phyloP scores from a whole-genome alignment of 2,329 filamentous ascomycete genomes.

The Leptographium flavum region DNA sequence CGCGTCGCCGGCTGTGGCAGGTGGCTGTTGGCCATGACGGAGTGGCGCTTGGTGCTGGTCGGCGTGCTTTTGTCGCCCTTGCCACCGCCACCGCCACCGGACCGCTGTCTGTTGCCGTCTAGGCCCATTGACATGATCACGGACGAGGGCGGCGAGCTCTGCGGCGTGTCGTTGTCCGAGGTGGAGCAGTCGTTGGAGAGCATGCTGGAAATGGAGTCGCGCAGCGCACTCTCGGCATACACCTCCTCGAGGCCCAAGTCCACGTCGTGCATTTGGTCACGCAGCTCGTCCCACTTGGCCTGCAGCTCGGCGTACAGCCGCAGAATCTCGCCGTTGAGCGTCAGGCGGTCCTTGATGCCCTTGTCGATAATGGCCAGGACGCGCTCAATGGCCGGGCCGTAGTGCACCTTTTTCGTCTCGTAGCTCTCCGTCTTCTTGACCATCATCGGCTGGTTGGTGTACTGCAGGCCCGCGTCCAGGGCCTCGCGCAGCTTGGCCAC shows the following conservation, averaged over 20 bases:
- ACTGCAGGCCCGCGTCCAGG: constrained; percentile 58
- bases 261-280: constrained; percentile 63
- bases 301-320: constrained; percentile 76
- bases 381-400: constrained; percentile 81
- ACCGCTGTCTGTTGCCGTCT: constrained; percentile 23
- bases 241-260: constrained; percentile 64
- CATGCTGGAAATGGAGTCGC: constrained; percentile 88
- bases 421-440: constrained; percentile 83
- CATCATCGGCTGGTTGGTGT: constrained; percentile 55
- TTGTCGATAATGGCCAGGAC: constrained; percentile 88
- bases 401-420: constrained; percentile 88
- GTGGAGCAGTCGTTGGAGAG: constrained; percentile 69
- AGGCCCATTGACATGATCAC: constrained; percentile 45
- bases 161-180: constrained; percentile 56
- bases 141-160: constrained; percentile 50
- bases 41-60: constrained; percentile 24
- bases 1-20: constrained; percentile 30
- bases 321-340: constrained; percentile 90
- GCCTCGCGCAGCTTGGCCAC: constrained; percentile 68
- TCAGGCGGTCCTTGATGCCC: constrained; percentile 88
- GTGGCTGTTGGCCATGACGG: constrained; percentile 31
- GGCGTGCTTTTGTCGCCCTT: constrained; percentile 21
- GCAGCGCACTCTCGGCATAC: constrained; percentile 41
- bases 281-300: constrained; percentile 63
- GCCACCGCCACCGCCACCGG: constrained; percentile 3